phyloP scores from a whole-genome alignment of 2,329 filamentous ascomycete genomes.

The Xylariales sp. region DNA sequence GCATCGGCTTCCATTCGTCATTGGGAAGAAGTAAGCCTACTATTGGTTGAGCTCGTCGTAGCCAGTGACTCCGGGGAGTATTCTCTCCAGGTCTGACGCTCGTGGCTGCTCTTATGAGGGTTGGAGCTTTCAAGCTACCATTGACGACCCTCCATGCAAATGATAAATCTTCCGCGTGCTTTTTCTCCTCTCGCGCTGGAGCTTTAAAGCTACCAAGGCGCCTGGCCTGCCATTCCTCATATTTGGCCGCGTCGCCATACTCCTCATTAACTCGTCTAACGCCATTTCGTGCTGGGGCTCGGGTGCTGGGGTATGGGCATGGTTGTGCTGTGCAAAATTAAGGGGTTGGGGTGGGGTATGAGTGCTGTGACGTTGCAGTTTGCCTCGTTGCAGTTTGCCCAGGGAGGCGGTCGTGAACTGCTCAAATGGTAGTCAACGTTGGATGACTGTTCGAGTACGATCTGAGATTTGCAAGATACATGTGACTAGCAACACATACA shows the following conservation, averaged over 20 bases:
- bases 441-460: slow-evolving; percentile 12
- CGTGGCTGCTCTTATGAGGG: slow-evolving; percentile 49
- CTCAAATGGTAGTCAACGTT: slow-evolving; percentile 26
- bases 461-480: slow-evolving; percentile 15
- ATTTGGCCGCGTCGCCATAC: slow-evolving; percentile 49
- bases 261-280: slow-evolving; percentile 50
- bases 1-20: slow-evolving; percentile 26
- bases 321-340: slow-evolving; percentile 49
- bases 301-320: slow-evolving; percentile 44
- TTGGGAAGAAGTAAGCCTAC: slow-evolving; percentile 25
- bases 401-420: slow-evolving; percentile 39
- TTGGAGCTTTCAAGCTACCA: slow-evolving; percentile 64
- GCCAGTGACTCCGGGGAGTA: slow-evolving; percentile 5
- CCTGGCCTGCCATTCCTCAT: slow-evolving; percentile 58
- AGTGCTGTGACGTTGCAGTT: slow-evolving; percentile 44
- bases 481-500: slow-evolving; percentile 5
- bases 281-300: slow-evolving; percentile 48
- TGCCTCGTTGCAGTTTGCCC: slow-evolving; percentile 41
- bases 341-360: slow-evolving; percentile 41
- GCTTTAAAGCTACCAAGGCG: slow-evolving; percentile 74
- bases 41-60: slow-evolving; percentile 24
- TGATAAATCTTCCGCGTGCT: slow-evolving; percentile 46
- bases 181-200: slow-evolving; percentile 63
- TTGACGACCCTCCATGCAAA: slow-evolving; percentile 56
- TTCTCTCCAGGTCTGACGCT: slow-evolving; percentile 27